phyloP scores from a whole-genome alignment of 176 grass and related monocot species.

The Musa acuminata region DNA sequence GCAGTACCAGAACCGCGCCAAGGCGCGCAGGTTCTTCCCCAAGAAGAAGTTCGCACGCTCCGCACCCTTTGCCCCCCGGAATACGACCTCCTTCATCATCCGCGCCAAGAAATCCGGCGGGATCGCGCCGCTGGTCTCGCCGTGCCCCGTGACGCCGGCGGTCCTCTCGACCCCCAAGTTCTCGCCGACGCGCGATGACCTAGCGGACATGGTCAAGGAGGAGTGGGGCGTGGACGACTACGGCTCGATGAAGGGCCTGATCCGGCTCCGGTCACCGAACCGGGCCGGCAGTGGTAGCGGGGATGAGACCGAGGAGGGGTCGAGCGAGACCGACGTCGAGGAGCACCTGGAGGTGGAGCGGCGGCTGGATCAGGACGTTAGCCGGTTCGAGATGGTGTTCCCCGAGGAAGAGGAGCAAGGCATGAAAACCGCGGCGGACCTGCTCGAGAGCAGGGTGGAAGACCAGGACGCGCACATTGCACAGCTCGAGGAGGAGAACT shows the following conservation, averaged over 20 bases:
- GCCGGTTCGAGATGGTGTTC: conserved; percentile 83
- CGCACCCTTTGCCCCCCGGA: conserved; percentile 35
- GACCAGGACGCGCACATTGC: conserved; percentile 42
- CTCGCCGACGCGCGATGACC: conserved; percentile 63
- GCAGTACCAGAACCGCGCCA: conserved; percentile 73
- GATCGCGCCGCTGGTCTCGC: conserved; percentile 58
- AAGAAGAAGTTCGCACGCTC: conserved; percentile 22
- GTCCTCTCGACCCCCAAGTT: conserved; percentile 63
- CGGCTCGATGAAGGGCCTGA: too few relatives aligned
- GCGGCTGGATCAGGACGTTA: conserved; percentile 71
- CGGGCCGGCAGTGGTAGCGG: conserved; percentile 16
- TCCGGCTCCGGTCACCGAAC: too few relatives aligned
- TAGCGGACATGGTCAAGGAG: conserved; percentile 59
- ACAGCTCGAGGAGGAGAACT: conserved; percentile 67
- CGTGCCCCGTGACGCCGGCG: conserved; percentile 60
- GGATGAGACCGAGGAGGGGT: conserved; percentile 2
- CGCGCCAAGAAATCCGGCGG: too few relatives aligned
- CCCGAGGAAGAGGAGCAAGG: conserved; percentile 10
- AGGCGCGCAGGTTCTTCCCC: conserved; percentile 74
- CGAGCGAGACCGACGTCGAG: conserved; percentile 44
- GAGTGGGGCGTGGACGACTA: too few relatives aligned
- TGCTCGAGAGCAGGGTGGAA: conserved; percentile 22
- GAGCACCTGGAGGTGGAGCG: conserved; percentile 81
- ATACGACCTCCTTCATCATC: too few relatives aligned
- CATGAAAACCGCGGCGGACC: conserved; percentile 17